Percentiles rank a stretch among this genome's conserved stretches.
Evolutionary conservation across 371 early-diverging fungal species (phyloP).

Genomic region (Rhizopus delemar): DNA sequence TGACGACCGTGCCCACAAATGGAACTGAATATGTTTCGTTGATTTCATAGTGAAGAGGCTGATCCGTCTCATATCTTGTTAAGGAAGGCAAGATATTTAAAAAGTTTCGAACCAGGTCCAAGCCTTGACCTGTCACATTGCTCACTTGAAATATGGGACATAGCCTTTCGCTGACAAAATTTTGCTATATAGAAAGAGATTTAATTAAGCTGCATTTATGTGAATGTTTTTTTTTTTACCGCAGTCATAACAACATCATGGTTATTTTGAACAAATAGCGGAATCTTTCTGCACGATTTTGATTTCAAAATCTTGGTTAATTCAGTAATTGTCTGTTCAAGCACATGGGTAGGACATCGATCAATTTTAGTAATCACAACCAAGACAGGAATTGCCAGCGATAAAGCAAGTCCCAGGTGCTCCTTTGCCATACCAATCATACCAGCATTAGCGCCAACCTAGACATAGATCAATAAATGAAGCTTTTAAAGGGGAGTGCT

Average conservation of each 20-base stretch:
- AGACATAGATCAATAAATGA: background rate
- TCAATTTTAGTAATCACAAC: constrained; percentile 92
- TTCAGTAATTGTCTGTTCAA: constrained; percentile 83
- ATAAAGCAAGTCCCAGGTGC: constrained; percentile 87
- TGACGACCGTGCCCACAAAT: constrained; percentile 85
- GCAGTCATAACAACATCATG: constrained; percentile 82
- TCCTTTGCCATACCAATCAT: constrained; percentile 94
- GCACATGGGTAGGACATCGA: constrained; percentile 85
- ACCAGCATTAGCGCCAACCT: constrained; percentile 87
- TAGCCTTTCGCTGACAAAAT: constrained; percentile 82
- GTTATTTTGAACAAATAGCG: constrained; percentile 76
- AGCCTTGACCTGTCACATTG: constrained; percentile 88
- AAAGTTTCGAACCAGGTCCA: constrained; percentile 80
- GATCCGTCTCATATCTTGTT: constrained; percentile 62
- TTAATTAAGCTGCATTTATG: background rate
- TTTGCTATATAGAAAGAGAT: constrained; percentile 38
- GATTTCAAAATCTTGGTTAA: constrained; percentile 80
- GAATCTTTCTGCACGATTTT: constrained; percentile 89
- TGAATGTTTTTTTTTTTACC: constrained; percentile 25
- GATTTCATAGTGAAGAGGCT: constrained; percentile 78
- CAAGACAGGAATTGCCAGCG: constrained; percentile 83
- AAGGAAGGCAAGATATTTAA: constrained; percentile 79
- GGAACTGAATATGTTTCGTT: constrained; percentile 91
- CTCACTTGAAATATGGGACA: constrained; percentile 94
- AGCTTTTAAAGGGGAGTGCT: too few species aligned